These are phyloP conservation scores for Floccularia luteovirens DNA, from an alignment of 768 basidiomycete species.

Conservation along the genomic window DNA sequence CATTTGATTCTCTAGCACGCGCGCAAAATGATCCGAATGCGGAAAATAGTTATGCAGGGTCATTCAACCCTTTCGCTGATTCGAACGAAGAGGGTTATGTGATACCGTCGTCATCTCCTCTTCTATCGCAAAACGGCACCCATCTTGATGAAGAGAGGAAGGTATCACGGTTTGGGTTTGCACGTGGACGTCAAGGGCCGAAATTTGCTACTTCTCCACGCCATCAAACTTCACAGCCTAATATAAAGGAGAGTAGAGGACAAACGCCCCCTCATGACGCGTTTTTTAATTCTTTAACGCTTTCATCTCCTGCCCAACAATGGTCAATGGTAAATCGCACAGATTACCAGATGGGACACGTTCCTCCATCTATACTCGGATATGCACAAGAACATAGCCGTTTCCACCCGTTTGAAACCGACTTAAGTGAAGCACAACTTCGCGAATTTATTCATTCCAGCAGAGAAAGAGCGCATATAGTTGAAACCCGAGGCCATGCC, in stretches of 20 bases:
- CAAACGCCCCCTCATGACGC: too few relatives aligned
- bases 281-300: conserved; percentile 31
- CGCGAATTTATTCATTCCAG: conserved; percentile 71
- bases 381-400: conserved; percentile 29
- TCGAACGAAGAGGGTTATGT: conserved; percentile 32
- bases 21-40: conserved; percentile 25
- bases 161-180: conserved; percentile 78
- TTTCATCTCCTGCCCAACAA: too few relatives aligned
- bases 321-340: too few relatives aligned
- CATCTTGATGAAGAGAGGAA: conserved; percentile 62
- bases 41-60: conserved; percentile 55
- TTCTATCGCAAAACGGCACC: conserved; percentile 21
- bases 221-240: conserved; percentile 48
- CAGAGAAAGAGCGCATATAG: conserved; percentile 41
- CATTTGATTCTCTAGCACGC: conserved; percentile 45
- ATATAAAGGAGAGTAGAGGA: conserved; percentile 34
- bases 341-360: too few relatives aligned
- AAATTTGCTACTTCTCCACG: conserved; percentile 51
- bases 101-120: conserved; percentile 12
- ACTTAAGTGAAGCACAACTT: conserved; percentile 69
- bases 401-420: conserved; percentile 48
- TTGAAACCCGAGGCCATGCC: conserved; percentile 13
- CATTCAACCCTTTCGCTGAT: conserved; percentile 80
- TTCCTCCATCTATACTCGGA: too few relatives aligned
- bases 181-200: conserved; percentile 60